Evolutionary conservation across 306 rosid genomes (phyloP).

Genomic region (Quercus rubra): DNA sequence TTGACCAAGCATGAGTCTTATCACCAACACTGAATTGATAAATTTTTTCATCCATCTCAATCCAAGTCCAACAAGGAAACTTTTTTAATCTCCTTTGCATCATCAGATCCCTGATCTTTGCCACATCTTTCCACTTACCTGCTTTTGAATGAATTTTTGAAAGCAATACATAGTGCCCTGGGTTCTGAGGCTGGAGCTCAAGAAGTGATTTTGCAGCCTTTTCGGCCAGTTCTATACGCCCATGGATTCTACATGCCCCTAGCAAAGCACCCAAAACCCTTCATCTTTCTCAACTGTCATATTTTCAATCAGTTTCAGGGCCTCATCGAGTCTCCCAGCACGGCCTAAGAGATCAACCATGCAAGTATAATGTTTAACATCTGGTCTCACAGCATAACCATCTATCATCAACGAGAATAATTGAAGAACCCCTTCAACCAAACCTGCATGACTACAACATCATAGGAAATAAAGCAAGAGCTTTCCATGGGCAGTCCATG

Average conservation of each 20-base stretch:
- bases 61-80: slow-evolving; percentile 76
- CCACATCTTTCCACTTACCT: slow-evolving; percentile 66
- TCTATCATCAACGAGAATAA: slow-evolving; percentile 57
- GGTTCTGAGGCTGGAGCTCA: slow-evolving; percentile 56
- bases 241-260: slow-evolving; percentile 71
- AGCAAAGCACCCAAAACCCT: slow-evolving; percentile 77
- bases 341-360: slow-evolving; percentile 83
- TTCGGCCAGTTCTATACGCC: slow-evolving; percentile 64
- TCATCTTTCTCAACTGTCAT: slow-evolving; percentile 60
- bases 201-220: slow-evolving; percentile 60
- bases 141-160: slow-evolving; percentile 78
- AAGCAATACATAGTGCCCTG: slow-evolving; percentile 70
- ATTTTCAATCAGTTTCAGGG: slow-evolving; percentile 47
- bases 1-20: slow-evolving; percentile 57
- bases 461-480: slow-evolving; percentile 50
- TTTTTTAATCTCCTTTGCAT: slow-evolving; percentile 59
- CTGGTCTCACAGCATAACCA: slow-evolving; percentile 51
- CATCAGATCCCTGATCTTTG: slow-evolving; percentile 57
- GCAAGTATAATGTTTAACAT: slow-evolving; percentile 78
- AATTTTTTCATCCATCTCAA: slow-evolving; percentile 52
- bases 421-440: slow-evolving; percentile 58
- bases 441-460: slow-evolving; percentile 83
- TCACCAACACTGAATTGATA: slow-evolving; percentile 63
- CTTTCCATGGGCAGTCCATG: slow-evolving; percentile 73
- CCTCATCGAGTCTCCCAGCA: slow-evolving; percentile 73